Percentiles rank a stretch among this genome's conserved stretches.
phyloP scores from a whole-genome alignment of 805 yeast species.

The Schwanniomyces yamadae region DNA sequence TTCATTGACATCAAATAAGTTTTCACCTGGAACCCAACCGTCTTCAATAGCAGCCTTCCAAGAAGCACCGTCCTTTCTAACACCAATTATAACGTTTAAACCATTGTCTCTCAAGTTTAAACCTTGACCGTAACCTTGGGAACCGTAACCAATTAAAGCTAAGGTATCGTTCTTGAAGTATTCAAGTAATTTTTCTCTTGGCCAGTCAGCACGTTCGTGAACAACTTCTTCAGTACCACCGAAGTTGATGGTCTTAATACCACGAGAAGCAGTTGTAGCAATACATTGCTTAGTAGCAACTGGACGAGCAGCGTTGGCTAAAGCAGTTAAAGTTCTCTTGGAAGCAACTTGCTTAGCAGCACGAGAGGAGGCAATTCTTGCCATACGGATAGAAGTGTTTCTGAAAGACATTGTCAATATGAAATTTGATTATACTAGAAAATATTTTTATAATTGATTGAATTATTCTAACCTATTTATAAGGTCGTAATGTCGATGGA shows the following conservation, averaged over 20 bases:
- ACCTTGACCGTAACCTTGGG: slow-evolving; percentile 99
- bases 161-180: slow-evolving; percentile 98
- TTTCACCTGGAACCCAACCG: slow-evolving; percentile 99
- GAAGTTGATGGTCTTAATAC: slow-evolving; percentile 94
- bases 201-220: slow-evolving; percentile 99
- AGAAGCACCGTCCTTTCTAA: slow-evolving; percentile 96
- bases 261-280: slow-evolving; percentile 67
- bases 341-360: slow-evolving; percentile 46
- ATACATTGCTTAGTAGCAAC: slow-evolving; percentile 37
- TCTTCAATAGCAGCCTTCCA: slow-evolving; percentile 99
- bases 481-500: too few relatives aligned
- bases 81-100: slow-evolving; percentile 96
- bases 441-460: slow-evolving; percentile 1
- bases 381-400: slow-evolving; percentile 44
- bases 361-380: slow-evolving; percentile 46
- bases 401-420: slow-evolving; percentile 39
- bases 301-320: slow-evolving; percentile 48
- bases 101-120: slow-evolving; percentile 99
- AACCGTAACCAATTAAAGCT: slow-evolving; percentile 98
- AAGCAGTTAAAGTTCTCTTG: slow-evolving; percentile 65
- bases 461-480: slow-evolving; percentile 2
- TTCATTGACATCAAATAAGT: slow-evolving; percentile 91
- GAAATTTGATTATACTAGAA: not conserved
- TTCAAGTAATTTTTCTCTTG: slow-evolving; percentile 90
- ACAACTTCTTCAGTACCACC: slow-evolving; percentile 94